Evolutionary conservation across 2,329 filamentous ascomycete genomes (phyloP).

Genomic region (Alternaria novae-zelandiae): DNA sequence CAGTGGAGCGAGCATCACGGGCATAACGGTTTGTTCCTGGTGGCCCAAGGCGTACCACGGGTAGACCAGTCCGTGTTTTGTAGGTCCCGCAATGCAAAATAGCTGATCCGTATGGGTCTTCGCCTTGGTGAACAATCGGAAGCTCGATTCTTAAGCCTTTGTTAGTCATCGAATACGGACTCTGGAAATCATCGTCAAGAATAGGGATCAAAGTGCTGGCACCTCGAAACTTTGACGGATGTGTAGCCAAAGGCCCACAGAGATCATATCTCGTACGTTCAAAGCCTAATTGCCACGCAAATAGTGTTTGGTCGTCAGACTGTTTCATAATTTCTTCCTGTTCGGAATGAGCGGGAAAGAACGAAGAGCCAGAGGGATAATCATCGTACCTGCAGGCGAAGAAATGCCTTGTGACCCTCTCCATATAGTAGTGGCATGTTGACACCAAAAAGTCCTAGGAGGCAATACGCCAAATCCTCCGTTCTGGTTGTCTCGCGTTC

Average conservation of each 20-base stretch:
- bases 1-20: background rate
- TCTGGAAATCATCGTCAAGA: background rate
- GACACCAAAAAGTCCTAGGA: background rate
- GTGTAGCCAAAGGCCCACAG: background rate
- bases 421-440: background rate
- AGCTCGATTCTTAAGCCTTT: background rate
- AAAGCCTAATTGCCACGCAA: background rate
- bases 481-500: background rate
- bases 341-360: background rate
- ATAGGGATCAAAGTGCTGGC: background rate
- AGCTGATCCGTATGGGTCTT: background rate
- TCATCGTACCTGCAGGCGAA: background rate
- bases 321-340: background rate
- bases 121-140: background rate
- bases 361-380: accelerated
- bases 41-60: background rate
- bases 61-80: background rate
- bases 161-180: background rate
- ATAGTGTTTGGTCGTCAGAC: background rate
- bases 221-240: background rate
- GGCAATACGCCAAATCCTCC: background rate
- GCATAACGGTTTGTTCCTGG: background rate
- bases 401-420: background rate
- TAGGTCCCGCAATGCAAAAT: background rate
- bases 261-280: background rate